phyloP scores from a whole-genome alignment of 2,329 filamentous ascomycete species.

The Diaporthe aspalathi region DNA sequence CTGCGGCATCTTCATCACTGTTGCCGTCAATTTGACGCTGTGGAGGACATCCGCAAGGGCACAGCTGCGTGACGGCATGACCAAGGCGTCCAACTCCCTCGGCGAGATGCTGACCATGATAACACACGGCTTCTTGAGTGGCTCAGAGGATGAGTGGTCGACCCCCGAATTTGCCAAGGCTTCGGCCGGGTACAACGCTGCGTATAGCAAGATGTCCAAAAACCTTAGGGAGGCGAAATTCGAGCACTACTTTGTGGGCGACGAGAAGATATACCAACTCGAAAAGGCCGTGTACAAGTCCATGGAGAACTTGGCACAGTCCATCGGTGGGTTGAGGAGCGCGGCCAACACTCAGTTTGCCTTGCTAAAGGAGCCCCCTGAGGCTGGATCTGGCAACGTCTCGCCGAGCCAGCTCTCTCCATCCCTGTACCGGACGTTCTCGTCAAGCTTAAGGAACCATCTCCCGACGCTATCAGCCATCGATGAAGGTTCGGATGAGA shows the following conservation, averaged over 20 bases:
- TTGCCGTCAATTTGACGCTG: constrained; percentile 80
- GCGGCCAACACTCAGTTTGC: constrained; percentile 91
- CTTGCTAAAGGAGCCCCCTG: constrained; percentile 74
- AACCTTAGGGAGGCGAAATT: constrained; percentile 87
- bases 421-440: constrained; percentile 44
- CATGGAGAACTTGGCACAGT: constrained; percentile 86
- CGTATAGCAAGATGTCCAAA: constrained; percentile 77
- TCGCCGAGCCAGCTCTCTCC: constrained; percentile 51
- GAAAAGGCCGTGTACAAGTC: constrained; percentile 85
- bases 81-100: constrained; percentile 78
- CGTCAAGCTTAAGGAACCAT: constrained; percentile 52
- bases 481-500: constrained; percentile 71
- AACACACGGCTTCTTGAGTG: constrained; percentile 84
- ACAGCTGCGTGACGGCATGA: constrained; percentile 79
- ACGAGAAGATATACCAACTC: constrained; percentile 80
- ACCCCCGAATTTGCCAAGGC: constrained; percentile 73
- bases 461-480: constrained; percentile 67
- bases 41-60: constrained; percentile 82
- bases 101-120: constrained; percentile 86
- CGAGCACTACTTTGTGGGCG: constrained; percentile 86
- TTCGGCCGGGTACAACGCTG: constrained; percentile 72
- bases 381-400: constrained; percentile 46
- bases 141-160: constrained; percentile 81
- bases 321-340: constrained; percentile 89
- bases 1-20: constrained; percentile 79